Evolutionary conservation across 495 filamentous ascomycete species (phyloP), one percentile per base, ranked within the genome.

Genomic region (Clavariopsis aquatica): DNA sequence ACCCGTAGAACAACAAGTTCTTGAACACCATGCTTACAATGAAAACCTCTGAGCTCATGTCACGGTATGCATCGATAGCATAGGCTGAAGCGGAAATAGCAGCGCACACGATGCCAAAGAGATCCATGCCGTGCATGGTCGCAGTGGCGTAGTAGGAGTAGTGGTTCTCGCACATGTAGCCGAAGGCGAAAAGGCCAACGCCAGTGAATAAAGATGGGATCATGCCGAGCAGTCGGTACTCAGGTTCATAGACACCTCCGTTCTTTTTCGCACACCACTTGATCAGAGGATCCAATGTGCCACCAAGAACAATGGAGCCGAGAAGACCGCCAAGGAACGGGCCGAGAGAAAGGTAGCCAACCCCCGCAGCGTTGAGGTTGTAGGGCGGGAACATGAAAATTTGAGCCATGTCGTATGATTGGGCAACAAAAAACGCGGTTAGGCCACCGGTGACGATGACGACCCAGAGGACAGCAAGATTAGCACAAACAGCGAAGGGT

Each of bases 21-120:
- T 71, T 71, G 49, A 71, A 71, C 36, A 72, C 57, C 70, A 70
- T 70, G 51, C 54, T 68, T 9, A 57, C 64, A 23, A 72, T 68
- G 60, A 72, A 72, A 13, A 70, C 27, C 64, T 72, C 70, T 9
- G 43, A 49, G 12, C 23, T 41, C 55, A 70, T 65, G 20, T 68
- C 64, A 1, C 70, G 63, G 52, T 58, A 72, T 3, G 70, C 63
- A 29, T 72, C 67, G 51, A 71, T 71, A 10, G 43, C 54, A 56
- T 71, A 71, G 13, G 67, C 58, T 1, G 67, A 66, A 1, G 60
- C 60, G 1, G 64, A 36, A 19, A 65, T 64, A 19, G 49, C 43
- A 23, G 62, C 55, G 20, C 53, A 59, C 7, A 64, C 60, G 34
- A 67, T 66, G 46, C 67, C 67, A 29, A 65, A 70, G 10, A 70